phyloP scores from a whole-genome alignment of 176 grass and related monocot genomes.

The Musa troglodytarum region DNA sequence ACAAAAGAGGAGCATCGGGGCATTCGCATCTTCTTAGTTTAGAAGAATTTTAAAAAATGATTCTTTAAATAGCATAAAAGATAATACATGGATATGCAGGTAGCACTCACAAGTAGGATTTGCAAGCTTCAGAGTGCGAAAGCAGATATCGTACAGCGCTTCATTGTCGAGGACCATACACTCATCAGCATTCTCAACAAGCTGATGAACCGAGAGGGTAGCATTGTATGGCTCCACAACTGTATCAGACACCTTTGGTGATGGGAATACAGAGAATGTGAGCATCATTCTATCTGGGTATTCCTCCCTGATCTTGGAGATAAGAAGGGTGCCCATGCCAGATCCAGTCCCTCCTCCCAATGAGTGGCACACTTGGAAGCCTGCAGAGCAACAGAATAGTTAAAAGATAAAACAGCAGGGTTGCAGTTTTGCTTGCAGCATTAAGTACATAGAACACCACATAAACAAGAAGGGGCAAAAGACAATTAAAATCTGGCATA shows the following conservation, averaged over 20 bases:
- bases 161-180: conserved; percentile 11
- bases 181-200: conserved; percentile 7
- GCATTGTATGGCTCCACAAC: conserved; percentile 2
- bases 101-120: conserved; percentile 1
- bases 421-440: not conserved
- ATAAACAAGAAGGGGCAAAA: not conserved
- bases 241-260: conserved; percentile 11
- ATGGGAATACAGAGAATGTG: conserved; percentile 5
- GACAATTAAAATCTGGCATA: not conserved
- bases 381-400: not conserved
- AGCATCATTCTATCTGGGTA: conserved; percentile 9
- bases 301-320: conserved; percentile 7
- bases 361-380: conserved; percentile 1
- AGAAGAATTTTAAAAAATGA: not conserved
- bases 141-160: not conserved
- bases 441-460: not conserved
- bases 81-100: not conserved
- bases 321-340: conserved; percentile 9
- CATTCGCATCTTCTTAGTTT: not conserved
- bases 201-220: conserved; percentile 3
- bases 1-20: not conserved
- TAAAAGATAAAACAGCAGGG: not conserved
- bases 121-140: conserved; percentile 3
- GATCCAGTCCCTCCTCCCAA: conserved; percentile 6
- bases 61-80: no score